A percentile compares a stretch with the other conserved stretches of the same genome.
Conservation (phyloP, 257 asterid species). For the Leptodermis oblonga region DNA sequence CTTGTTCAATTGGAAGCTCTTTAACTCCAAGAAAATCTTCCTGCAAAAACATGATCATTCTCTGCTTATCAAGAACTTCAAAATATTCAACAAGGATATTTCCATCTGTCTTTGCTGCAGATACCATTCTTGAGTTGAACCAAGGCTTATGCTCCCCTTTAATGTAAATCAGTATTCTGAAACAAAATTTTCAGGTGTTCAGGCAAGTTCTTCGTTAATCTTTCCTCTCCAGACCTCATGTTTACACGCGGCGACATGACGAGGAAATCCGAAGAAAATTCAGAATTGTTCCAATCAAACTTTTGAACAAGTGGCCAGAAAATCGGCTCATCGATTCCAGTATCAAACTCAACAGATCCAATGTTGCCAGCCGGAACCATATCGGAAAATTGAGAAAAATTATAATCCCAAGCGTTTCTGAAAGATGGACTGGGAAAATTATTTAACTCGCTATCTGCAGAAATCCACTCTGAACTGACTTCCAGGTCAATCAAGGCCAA, state of each 20-base stretch:
- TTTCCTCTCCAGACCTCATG: neutral
- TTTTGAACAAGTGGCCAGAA: slow-evolving; percentile 19
- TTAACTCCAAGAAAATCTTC: neutral
- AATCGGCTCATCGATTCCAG: slow-evolving; percentile 11
- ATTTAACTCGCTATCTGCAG: neutral
- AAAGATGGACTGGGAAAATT: slow-evolving; percentile 20
- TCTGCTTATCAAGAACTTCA: neutral
- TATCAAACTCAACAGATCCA: no score
- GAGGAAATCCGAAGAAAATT: slow-evolving; percentile 6
- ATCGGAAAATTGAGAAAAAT: neutral
- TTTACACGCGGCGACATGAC: slow-evolving; percentile 15
- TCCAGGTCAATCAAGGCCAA: slow-evolving; percentile 16
- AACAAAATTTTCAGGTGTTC: neutral
- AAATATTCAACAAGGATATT: no score
- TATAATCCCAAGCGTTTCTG: slow-evolving; percentile 1
- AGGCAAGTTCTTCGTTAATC: neutral
- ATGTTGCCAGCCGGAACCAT: no score
- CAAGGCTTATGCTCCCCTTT: neutral
- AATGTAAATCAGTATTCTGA: neutral
- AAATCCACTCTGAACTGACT: slow-evolving; percentile 15
- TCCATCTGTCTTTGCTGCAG: no score
- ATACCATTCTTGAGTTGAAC: neutral
- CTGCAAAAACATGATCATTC: neutral
- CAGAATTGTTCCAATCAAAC: neutral
- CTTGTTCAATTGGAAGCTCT: neutral